A percentile compares a stretch with the other conserved stretches of the same genome.
These are phyloP conservation scores for Saprolegnia parasitica DNA, from an alignment of 352 stramenopile species.

Conservation along the genomic window DNA sequence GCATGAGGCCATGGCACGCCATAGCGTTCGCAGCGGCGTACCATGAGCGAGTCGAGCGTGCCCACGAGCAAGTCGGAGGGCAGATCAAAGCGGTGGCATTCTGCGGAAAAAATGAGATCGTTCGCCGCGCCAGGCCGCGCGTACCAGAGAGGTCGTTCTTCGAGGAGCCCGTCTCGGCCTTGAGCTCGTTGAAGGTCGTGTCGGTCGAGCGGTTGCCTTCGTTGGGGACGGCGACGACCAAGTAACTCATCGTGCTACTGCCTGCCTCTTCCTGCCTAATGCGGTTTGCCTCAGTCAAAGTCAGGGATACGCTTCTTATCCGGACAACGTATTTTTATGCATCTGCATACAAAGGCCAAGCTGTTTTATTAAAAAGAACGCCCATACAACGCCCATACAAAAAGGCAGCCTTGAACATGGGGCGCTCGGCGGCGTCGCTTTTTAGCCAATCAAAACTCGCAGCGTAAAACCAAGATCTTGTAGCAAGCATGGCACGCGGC, in stretches of 20 bases:
- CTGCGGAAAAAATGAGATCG: conserved; percentile 27
- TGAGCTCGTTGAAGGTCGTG: conserved; percentile 80
- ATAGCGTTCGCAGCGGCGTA: conserved; percentile 29
- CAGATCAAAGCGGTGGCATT: conserved; percentile 85
- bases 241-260: conserved; percentile 42
- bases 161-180: conserved; percentile 74
- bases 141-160: conserved; percentile 75
- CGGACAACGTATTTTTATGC: neutral
- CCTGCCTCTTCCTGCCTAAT: neutral
- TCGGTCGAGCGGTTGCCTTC: conserved; percentile 74
- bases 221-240: conserved; percentile 82
- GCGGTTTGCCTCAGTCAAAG: neutral
- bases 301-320: conserved; percentile 4
- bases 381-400: neutral
- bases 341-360: neutral
- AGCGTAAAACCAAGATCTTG: conserved; percentile 10
- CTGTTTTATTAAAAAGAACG: neutral
- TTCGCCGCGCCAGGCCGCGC: neutral
- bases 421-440: neutral
- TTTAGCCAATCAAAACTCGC: conserved; percentile 12
- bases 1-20: conserved; percentile 6
- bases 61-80: conserved; percentile 93
- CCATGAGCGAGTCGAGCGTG: conserved; percentile 97
- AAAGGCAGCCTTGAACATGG: neutral
- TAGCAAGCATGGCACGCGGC: no score